Percentiles rank a stretch among this genome's conserved stretches.
Evolutionary conservation across 2,329 filamentous ascomycete genomes (phyloP).

Genomic region (Daldinia sp.): DNA sequence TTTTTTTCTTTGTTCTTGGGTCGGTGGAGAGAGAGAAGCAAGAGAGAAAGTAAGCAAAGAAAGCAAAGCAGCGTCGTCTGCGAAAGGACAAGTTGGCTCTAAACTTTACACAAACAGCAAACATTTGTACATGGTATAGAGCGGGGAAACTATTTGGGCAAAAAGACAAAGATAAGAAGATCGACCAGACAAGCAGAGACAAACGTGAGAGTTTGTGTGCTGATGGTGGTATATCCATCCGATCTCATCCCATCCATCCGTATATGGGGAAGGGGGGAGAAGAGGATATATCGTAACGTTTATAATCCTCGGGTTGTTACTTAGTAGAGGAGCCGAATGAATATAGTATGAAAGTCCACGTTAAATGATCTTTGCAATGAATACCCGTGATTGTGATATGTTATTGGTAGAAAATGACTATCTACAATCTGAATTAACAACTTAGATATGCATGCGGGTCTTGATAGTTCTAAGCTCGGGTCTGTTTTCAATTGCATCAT

Average conservation of each 20-base stretch:
- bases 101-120: constrained; percentile 16
- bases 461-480: too few relatives aligned
- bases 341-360: constrained; percentile 30
- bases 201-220: constrained; percentile 7
- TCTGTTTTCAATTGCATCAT: not conserved
- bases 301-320: constrained; percentile 9
- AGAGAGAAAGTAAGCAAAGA: not conserved
- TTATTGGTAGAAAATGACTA: too few relatives aligned
- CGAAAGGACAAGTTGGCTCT: constrained; percentile 10
- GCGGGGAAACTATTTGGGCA: constrained; percentile 24
- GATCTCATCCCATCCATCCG: too few relatives aligned
- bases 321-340: constrained; percentile 21
- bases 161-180: not conserved
- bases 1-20: not conserved
- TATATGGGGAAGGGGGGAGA: not conserved
- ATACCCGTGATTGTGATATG: too few relatives aligned
- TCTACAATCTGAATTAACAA: too few relatives aligned
- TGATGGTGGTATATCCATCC: not conserved
- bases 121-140: constrained; percentile 30
- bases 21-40: not conserved
- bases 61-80: constrained; percentile 11
- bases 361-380: constrained; percentile 21
- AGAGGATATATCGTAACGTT: constrained; percentile 26
- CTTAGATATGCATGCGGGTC: too few relatives aligned
- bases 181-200: not conserved